phyloP scores from a whole-genome alignment of 108 stramenopile species.

The Cyclotella atomus region DNA sequence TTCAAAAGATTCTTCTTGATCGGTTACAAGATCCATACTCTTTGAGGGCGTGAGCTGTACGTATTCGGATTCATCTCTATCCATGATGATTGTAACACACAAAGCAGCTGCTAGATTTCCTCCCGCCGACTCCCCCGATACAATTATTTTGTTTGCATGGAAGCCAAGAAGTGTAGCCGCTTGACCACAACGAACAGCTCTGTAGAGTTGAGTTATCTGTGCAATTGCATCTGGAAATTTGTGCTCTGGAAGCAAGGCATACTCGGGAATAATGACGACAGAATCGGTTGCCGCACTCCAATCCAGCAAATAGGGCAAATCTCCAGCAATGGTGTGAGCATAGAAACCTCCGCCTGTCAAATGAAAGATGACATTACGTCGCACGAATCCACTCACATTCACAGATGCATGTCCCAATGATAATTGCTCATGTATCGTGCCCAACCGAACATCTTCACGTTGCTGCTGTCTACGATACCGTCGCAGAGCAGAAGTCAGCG shows the following conservation, averaged over 20 bases:
- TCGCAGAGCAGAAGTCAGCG: conserved; percentile 34
- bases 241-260: conserved; percentile 73
- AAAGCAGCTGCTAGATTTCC: conserved; percentile 82
- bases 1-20: conserved; percentile 23
- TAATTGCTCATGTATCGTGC: conserved; percentile 67
- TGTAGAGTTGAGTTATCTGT: conserved; percentile 61
- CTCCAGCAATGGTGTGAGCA: conserved; percentile 83
- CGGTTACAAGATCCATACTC: conserved; percentile 28
- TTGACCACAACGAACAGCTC: conserved; percentile 60
- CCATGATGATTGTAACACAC: conserved; percentile 66
- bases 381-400: conserved; percentile 42
- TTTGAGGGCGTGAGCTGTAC: conserved; percentile 18
- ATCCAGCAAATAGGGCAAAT: conserved; percentile 80
- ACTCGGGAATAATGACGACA: conserved; percentile 85
- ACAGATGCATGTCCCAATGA: conserved; percentile 25
- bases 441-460: conserved; percentile 30
- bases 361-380: conserved; percentile 78
- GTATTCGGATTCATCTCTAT: conserved; percentile 21
- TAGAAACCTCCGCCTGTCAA: conserved; percentile 86
- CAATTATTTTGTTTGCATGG: conserved; percentile 67
- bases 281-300: conserved; percentile 78
- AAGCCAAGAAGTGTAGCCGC: conserved; percentile 68
- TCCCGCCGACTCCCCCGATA: conserved; percentile 83
- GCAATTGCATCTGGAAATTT: conserved; percentile 72
- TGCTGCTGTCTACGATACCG: conserved; percentile 40